Conservation (phyloP, 768 basidiomycete genomes). For the Rhizopogon roseolus region DNA sequence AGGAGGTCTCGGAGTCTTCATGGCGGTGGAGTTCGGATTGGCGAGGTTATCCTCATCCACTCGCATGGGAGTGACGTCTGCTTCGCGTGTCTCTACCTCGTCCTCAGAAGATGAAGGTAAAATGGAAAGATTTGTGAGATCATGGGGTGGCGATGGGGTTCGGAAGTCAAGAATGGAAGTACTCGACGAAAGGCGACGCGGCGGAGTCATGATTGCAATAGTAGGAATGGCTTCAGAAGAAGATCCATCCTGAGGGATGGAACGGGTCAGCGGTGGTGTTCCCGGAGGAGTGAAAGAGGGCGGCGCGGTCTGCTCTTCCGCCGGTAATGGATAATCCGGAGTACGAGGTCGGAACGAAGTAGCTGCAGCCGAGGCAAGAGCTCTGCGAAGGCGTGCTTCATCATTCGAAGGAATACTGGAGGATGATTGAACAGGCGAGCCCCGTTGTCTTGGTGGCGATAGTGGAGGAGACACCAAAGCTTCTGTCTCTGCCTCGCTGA, state of each 20-base stretch:
- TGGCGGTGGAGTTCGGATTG: conserved; percentile 24
- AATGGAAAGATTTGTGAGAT: conserved; percentile 61
- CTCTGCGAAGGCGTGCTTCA: conserved; percentile 13
- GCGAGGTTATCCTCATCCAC: conserved; percentile 10
- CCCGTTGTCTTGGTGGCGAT: conserved; percentile 6
- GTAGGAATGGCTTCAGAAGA: conserved; percentile 9
- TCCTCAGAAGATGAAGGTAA: conserved; percentile 56
- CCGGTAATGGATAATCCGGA: neutral
- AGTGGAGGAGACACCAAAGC: conserved; percentile 17
- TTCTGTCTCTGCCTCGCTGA: conserved; percentile 23
- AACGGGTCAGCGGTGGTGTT: conserved; percentile 14
- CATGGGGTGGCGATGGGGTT: conserved; percentile 60
- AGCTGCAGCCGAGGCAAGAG: conserved; percentile 16
- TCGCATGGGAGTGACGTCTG: conserved; percentile 17
- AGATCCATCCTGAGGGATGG: neutral
- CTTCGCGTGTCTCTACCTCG: conserved; percentile 32
- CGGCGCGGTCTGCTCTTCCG: neutral
- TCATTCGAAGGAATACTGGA: conserved; percentile 3
- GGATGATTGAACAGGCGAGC: conserved; percentile 11
- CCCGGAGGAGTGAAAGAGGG: conserved; percentile 19
- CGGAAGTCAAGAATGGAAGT: conserved; percentile 44
- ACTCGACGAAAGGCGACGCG: conserved; percentile 35
- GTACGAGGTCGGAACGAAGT: conserved; percentile 8
- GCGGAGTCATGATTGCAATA: conserved; percentile 41
- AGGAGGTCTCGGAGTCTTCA: conserved; percentile 43